Percentiles rank a stretch among this genome's conserved stretches.
phyloP scores from a whole-genome alignment of 306 rosid genomes.

The Luffa acutangula region DNA sequence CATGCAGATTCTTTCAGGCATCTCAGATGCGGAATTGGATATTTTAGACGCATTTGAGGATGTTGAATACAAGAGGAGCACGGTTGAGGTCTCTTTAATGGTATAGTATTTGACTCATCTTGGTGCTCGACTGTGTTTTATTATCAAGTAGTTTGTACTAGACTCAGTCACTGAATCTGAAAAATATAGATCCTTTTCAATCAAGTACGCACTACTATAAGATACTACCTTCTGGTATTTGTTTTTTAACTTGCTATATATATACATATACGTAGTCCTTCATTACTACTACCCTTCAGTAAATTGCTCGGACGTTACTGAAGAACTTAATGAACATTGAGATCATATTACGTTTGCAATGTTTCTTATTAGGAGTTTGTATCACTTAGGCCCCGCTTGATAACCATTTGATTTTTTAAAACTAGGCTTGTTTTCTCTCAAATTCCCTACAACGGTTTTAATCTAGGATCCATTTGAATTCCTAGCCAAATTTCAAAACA shows the following conservation, averaged over 20 bases:
- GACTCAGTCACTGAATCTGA: background rate
- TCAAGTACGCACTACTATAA: background rate
- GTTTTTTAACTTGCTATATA: background rate
- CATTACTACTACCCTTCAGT: background rate
- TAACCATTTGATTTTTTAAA: too few relatives aligned
- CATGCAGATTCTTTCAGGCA: slow-evolving; percentile 58
- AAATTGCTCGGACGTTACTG: background rate
- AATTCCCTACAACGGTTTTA: too few relatives aligned
- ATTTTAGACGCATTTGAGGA: slow-evolving; percentile 69
- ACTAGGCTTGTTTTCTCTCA: too few relatives aligned
- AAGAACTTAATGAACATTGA: background rate
- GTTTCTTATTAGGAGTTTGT: background rate
- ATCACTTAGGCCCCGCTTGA: background rate
- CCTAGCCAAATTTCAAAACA: too few relatives aligned
- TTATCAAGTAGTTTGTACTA: background rate
- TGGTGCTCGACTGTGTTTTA: background rate
- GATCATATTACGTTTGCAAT: background rate
- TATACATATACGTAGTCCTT: background rate
- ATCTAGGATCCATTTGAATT: too few relatives aligned
- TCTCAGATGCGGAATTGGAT: slow-evolving; percentile 50
- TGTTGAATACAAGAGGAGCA: slow-evolving; percentile 58
- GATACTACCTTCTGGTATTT: background rate
- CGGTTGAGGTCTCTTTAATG: slow-evolving; percentile 42
- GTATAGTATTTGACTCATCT: slow-evolving; percentile 20
- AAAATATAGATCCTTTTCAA: background rate